These are phyloP conservation scores for Xylariaceae sp. DNA, from an alignment of 2,329 filamentous ascomycete species.

Conservation along the genomic window DNA sequence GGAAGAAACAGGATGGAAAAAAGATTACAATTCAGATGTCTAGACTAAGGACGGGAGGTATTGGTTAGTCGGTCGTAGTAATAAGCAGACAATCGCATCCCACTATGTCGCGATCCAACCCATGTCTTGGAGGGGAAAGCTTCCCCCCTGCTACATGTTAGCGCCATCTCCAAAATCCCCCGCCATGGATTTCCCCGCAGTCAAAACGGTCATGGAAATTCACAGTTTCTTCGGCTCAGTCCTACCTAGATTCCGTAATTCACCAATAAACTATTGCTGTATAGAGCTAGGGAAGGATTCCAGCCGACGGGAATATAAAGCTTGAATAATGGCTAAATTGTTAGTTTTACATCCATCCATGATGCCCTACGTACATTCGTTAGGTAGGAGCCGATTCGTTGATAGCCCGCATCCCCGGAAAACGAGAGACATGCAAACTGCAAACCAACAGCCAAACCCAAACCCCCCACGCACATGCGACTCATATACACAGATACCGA, in stretches of 20 bases:
- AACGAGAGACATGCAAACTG: no score
- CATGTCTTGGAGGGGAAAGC: background rate
- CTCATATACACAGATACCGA: background rate
- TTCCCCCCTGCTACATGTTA: background rate
- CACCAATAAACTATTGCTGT: background rate
- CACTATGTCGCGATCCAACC: background rate
- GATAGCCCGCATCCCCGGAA: no score
- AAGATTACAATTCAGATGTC: no score
- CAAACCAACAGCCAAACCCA: background rate
- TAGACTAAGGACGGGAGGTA: no score
- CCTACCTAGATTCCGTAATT: background rate
- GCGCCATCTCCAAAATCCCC: background rate
- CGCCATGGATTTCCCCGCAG: no score
- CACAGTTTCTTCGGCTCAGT: no score
- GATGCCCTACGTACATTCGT: no score
- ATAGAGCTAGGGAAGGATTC: background rate
- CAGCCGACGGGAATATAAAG: background rate
- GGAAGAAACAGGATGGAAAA: no score
- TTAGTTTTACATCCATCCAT: no score
- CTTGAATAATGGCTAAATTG: background rate
- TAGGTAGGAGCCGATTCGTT: no score
- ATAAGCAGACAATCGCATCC: background rate
- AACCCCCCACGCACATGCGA: background rate
- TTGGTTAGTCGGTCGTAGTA: background rate
- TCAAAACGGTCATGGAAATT: no score